Evolutionary conservation across 176 grass and related monocot genomes (phyloP).

Genomic region (Carex parvula): DNA sequence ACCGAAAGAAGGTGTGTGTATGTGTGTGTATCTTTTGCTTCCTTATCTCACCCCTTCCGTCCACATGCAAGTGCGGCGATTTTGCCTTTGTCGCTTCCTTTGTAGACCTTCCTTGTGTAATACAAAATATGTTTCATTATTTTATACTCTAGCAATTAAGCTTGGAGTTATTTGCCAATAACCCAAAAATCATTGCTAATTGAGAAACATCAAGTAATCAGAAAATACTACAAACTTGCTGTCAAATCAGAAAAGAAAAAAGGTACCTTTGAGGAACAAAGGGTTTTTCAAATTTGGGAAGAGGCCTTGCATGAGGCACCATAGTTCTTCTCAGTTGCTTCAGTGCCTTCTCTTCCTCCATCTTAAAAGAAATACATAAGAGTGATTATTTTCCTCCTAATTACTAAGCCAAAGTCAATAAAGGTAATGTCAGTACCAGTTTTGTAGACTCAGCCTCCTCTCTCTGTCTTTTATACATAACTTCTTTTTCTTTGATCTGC

Average conservation of each 20-base stretch:
- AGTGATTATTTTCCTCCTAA: neutral
- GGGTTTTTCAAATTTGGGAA: constrained; percentile 82
- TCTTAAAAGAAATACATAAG: constrained; percentile 31
- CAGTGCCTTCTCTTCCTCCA: constrained; percentile 92
- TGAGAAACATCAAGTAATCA: neutral
- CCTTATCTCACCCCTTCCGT: constrained; percentile 45
- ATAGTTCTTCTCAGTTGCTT: constrained; percentile 84
- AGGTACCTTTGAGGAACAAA: constrained; percentile 71
- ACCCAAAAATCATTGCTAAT: neutral
- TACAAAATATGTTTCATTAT: too few relatives aligned
- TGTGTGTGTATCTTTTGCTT: constrained; percentile 10
- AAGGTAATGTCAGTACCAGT: constrained; percentile 36
- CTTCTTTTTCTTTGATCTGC: constrained; percentile 69
- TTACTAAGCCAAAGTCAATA: neutral
- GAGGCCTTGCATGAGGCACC: constrained; percentile 77
- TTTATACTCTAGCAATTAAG: neutral
- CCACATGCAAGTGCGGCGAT: constrained; percentile 65
- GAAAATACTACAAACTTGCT: neutral
- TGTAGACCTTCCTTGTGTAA: constrained; percentile 36
- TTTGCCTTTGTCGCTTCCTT: constrained; percentile 67
- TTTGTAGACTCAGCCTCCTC: constrained; percentile 79
- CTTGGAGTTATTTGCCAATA: neutral
- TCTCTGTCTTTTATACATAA: constrained; percentile 68
- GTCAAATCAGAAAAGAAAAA: constrained; percentile 14
- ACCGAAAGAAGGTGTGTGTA: constrained; percentile 60